phyloP scores from a whole-genome alignment of 768 basidiomycete genomes.

The Sporobolomyces roseus region DNA sequence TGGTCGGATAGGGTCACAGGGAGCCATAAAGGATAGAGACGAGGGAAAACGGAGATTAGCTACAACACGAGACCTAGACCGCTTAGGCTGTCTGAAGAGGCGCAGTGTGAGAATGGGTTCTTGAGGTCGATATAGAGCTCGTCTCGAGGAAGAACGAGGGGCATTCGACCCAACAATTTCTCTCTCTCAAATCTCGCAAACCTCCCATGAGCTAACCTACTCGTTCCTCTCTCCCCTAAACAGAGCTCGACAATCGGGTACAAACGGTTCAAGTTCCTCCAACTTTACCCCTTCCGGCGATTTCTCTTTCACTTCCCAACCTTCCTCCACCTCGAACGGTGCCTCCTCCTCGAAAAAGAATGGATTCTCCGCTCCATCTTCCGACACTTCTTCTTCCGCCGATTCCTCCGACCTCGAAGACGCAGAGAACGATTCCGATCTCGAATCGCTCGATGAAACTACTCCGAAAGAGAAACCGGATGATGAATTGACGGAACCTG shows the following conservation, averaged over 20 bases:
- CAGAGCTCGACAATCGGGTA: background rate
- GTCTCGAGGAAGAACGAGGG: too few species aligned
- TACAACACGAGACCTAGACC: too few species aligned
- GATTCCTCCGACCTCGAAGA: constrained; percentile 20
- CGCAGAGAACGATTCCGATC: constrained; percentile 12
- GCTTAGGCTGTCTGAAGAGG: too few species aligned
- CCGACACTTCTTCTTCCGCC: constrained; percentile 18
- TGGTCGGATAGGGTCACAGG: too few species aligned
- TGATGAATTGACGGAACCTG: constrained; percentile 20
- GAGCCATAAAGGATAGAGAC: too few species aligned
- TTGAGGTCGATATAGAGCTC: too few species aligned
- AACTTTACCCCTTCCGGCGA: constrained; percentile 31
- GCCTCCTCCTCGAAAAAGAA: constrained; percentile 3
- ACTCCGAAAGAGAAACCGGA: constrained; percentile 25
- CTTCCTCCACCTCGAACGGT: constrained; percentile 8
- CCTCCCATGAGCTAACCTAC: background rate
- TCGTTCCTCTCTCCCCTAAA: background rate
- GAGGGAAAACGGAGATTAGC: too few species aligned
- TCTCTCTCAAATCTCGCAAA: too few species aligned
- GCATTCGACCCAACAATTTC: too few species aligned
- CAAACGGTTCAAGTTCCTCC: background rate
- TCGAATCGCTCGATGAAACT: too few species aligned
- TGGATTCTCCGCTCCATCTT: constrained; percentile 8
- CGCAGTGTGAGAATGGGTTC: too few species aligned
- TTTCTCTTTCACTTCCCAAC: constrained; percentile 20